Percentiles rank a stretch among this genome's conserved stretches.
These are phyloP conservation scores for Lenzites betulinus DNA, from an alignment of 768 basidiomycete species.

Conservation along the genomic window DNA sequence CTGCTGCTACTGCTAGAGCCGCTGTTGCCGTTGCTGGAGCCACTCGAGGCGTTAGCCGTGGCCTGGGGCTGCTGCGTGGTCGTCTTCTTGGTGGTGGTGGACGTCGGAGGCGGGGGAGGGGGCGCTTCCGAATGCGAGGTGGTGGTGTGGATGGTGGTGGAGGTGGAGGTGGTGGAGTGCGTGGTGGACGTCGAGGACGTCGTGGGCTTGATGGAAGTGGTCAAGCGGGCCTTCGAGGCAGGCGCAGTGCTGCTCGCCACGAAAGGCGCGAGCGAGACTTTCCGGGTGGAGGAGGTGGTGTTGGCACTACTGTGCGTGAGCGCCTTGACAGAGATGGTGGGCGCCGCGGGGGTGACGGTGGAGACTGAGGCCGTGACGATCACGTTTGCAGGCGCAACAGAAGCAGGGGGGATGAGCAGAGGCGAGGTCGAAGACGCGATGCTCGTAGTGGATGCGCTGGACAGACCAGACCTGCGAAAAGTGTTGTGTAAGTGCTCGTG, in stretches of 20 bases:
- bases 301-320: too few species aligned
- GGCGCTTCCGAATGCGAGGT: constrained; percentile 17
- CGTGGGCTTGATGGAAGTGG: constrained; percentile 15
- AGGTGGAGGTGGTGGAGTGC: constrained; percentile 20
- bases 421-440: constrained; percentile 25
- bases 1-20: constrained; percentile 5
- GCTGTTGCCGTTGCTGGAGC: constrained; percentile 8
- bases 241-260: constrained; percentile 11
- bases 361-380: constrained; percentile 4
- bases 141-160: constrained; percentile 15
- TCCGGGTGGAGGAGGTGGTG: constrained; percentile 8
- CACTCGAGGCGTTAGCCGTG: not conserved
- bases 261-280: constrained; percentile 2
- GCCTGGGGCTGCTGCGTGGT: constrained; percentile 23
- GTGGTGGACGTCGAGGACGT: constrained; percentile 26
- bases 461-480: not conserved
- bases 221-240: constrained; percentile 1
- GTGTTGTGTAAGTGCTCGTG: not conserved
- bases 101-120: constrained; percentile 2
- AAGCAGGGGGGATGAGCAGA: constrained; percentile 22
- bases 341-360: constrained; percentile 10
- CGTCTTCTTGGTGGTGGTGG: constrained; percentile 7
- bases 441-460: constrained; percentile 10
- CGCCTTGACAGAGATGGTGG: constrained; percentile 9
- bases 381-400: constrained; percentile 15